These are phyloP conservation scores for Leptomonas pyrrhocoris DNA, from an alignment of 208 protist genomes.

Conservation along the genomic window DNA sequence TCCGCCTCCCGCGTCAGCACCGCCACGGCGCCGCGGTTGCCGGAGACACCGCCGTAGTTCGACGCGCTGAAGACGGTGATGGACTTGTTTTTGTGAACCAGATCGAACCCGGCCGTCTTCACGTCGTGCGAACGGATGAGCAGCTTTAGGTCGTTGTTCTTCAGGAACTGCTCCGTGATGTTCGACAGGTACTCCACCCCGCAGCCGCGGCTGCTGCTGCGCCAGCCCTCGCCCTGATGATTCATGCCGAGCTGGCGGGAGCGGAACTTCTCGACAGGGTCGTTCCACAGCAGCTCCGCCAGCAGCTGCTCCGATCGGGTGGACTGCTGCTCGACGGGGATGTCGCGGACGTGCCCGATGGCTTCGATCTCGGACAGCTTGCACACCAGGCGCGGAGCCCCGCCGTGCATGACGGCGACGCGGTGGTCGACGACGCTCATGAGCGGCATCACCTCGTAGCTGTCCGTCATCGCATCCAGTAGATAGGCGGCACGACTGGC, in stretches of 20 bases:
- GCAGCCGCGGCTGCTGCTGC: conserved; percentile 98
- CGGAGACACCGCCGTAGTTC: conserved; percentile 88
- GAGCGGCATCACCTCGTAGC: conserved; percentile 92
- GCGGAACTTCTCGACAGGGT: conserved; percentile 94
- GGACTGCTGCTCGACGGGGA: conserved; percentile 95
- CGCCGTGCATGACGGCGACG: conserved; percentile 98
- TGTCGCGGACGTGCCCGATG: conserved; percentile 94
- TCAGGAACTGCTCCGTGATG: conserved; percentile 96
- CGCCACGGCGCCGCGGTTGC: conserved; percentile 97
- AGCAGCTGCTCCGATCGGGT: conserved; percentile 95
- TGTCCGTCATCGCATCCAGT: conserved; percentile 54
- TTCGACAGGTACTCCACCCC: conserved; percentile 97
- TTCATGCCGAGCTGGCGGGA: conserved; percentile 68
- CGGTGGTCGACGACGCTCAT: conserved; percentile 85
- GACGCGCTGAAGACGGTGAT: conserved; percentile 88
- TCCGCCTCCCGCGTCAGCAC: conserved; percentile 52
- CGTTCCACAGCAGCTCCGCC: conserved; percentile 99
- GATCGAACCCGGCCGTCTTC: conserved; percentile 84
- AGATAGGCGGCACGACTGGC: conserved; percentile 48
- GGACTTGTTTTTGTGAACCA: conserved; percentile 64
- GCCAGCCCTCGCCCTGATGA: conserved; percentile 92
- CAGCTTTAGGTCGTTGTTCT: conserved; percentile 95
- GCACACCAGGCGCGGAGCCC: conserved; percentile 91
- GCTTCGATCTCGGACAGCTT: conserved; percentile 79
- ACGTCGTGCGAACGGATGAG: conserved; percentile 95